Evolutionary conservation across 768 basidiomycete genomes (phyloP).

Genomic region (Kwoniella europaea): DNA sequence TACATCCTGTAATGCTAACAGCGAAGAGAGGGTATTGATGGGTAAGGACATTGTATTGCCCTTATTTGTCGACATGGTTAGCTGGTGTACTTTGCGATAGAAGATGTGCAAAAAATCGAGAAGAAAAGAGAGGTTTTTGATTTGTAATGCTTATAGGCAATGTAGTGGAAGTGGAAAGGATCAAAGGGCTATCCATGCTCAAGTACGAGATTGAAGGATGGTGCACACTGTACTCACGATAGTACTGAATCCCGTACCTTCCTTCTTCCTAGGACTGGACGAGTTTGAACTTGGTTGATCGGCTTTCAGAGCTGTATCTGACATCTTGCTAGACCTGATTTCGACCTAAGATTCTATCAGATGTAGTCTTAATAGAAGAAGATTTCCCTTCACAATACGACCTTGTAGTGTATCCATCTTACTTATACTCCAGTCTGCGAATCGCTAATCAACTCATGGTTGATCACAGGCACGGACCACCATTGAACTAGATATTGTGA

Average conservation of each 20-base stretch:
- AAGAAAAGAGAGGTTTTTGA: too few relatives aligned
- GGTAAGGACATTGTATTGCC: constrained; percentile 24
- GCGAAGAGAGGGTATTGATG: constrained; percentile 38
- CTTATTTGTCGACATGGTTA: constrained; percentile 1
- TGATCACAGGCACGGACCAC: neutral
- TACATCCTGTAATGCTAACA: constrained; percentile 48
- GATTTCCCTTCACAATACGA: neutral
- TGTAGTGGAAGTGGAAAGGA: too few relatives aligned
- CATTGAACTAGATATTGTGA: neutral
- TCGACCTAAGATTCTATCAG: neutral
- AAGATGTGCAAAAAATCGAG: too few relatives aligned
- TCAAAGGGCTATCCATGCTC: too few relatives aligned
- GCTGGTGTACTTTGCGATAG: neutral
- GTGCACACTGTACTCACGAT: neutral
- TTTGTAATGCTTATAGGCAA: too few relatives aligned
- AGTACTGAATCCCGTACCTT: neutral
- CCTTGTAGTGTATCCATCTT: neutral
- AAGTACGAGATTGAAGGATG: neutral
- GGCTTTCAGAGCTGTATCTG: neutral
- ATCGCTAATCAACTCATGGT: neutral
- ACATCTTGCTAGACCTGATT: neutral
- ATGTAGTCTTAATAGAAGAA: neutral
- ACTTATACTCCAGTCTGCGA: too few relatives aligned
- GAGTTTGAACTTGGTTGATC: neutral
- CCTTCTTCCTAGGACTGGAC: constrained; percentile 17